Evolutionary conservation across 176 grass and related monocot genomes (phyloP).

Genomic region (Luzula sylvatica): DNA sequence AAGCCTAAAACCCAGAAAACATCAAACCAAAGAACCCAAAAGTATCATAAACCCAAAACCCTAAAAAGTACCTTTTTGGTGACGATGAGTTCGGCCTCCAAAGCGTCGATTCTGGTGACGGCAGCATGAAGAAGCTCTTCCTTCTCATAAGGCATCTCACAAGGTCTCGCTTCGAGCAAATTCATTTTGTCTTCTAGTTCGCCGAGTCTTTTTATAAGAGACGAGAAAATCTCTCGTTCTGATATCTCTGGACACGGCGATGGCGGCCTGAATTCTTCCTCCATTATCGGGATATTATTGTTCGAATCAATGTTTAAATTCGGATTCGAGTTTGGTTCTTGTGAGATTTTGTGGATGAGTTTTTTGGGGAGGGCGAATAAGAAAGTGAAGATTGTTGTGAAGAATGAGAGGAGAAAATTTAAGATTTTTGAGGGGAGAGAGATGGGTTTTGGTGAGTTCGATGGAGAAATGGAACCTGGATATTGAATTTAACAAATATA

Average conservation of each 20-base stretch:
- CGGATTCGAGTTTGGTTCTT: conserved; percentile 10
- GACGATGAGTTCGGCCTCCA: conserved; percentile 96
- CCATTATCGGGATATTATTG: conserved; percentile 25
- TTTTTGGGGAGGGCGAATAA: too few species aligned
- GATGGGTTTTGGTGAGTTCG: too few species aligned
- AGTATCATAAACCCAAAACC: background rate
- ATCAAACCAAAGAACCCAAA: too few species aligned
- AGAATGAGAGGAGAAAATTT: background rate
- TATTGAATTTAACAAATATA: too few species aligned
- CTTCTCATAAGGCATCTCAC: conserved; percentile 91
- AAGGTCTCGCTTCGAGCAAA: conserved; percentile 73
- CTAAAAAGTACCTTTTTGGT: conserved; percentile 84
- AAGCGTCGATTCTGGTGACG: conserved; percentile 81
- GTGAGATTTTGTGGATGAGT: conserved; percentile 16
- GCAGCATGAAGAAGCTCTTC: conserved; percentile 92
- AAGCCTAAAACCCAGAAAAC: conserved; percentile 38
- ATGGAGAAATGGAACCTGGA: too few species aligned
- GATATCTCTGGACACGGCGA: conserved; percentile 53
- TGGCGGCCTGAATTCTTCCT: conserved; percentile 62
- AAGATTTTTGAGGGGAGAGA: background rate
- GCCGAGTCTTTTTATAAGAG: conserved; percentile 58
- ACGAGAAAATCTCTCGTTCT: conserved; percentile 45
- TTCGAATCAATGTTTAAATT: conserved; percentile 23
- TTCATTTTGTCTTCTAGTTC: conserved; percentile 83
- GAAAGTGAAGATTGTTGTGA: too few species aligned